A percentile compares a stretch with the other conserved stretches of the same genome.
Conservation (phyloP, 768 basidiomycete species). For the Tylopilus plumbeoviolaceoides region DNA sequence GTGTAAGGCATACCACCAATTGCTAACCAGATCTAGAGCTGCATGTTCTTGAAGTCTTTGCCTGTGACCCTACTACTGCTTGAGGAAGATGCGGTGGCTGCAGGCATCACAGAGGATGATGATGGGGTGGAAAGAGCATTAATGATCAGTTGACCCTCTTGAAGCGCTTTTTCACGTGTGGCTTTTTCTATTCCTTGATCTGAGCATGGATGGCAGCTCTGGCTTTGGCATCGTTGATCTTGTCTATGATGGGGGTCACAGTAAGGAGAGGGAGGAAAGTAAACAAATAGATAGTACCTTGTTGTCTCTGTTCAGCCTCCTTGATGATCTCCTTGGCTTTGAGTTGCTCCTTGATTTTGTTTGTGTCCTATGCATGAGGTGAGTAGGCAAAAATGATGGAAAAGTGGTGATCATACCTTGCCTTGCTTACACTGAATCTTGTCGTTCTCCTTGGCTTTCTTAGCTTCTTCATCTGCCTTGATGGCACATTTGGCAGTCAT, state of each 20-base stretch:
- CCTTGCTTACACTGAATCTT: constrained; percentile 80
- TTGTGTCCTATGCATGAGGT: constrained; percentile 53
- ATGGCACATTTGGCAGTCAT: constrained; percentile 75
- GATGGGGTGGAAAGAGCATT: too few relatives aligned
- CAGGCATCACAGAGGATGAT: constrained; percentile 20
- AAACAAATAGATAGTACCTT: constrained; percentile 48
- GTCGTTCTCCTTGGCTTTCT: constrained; percentile 73
- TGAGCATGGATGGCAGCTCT: constrained; percentile 86
- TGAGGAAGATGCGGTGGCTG: constrained; percentile 32
- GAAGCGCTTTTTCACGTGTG: constrained; percentile 89
- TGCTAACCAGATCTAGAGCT: constrained; percentile 86
- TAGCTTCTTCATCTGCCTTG: constrained; percentile 69
- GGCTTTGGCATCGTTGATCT: constrained; percentile 83
- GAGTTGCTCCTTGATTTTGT: constrained; percentile 69
- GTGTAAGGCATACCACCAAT: constrained; percentile 75
- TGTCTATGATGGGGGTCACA: constrained; percentile 61
- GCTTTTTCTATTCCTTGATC: constrained; percentile 87
- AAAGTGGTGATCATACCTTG: constrained; percentile 43
- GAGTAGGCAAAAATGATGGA: not conserved
- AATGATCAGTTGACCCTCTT: too few relatives aligned
- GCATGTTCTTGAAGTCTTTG: constrained; percentile 80
- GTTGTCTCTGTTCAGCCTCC: constrained; percentile 76
- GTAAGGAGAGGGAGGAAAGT: too few relatives aligned
- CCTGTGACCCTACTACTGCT: constrained; percentile 43
- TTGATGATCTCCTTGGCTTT: constrained; percentile 76